These are phyloP conservation scores for Tagetes erecta DNA, from an alignment of 129 eudicot genomes.

Conservation along the genomic window DNA sequence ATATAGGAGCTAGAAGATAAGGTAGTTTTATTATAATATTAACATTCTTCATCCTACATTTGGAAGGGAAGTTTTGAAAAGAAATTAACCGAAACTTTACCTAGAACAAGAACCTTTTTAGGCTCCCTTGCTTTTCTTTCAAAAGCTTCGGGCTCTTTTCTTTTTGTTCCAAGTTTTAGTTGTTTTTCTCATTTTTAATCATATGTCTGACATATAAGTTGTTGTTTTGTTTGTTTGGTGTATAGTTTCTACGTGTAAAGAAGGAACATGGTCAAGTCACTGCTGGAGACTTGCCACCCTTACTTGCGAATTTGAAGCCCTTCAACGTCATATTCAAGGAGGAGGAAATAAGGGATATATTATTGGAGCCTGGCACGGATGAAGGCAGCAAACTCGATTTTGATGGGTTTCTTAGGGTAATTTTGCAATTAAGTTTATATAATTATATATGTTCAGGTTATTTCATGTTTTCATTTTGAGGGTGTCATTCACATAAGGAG, in stretches of 20 bases:
- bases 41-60: no score
- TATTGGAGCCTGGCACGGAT: constrained; percentile 58
- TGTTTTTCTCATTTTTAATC: not conserved
- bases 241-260: constrained; percentile 58
- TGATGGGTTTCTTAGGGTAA: constrained; percentile 81
- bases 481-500: constrained; percentile 7
- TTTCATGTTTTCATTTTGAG: constrained; percentile 11
- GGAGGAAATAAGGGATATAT: constrained; percentile 57
- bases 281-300: constrained; percentile 67
- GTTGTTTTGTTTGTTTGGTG: constrained; percentile 22
- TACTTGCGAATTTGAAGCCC: constrained; percentile 65
- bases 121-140: not conserved
- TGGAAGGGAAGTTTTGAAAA: no score
- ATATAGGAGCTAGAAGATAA: no score
- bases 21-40: no score
- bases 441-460: not conserved
- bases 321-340: constrained; percentile 50
- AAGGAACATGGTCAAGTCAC: constrained; percentile 68
- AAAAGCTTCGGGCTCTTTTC: no score
- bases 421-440: not conserved
- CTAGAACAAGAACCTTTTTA: not conserved
- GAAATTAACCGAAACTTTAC: not conserved
- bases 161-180: no score
- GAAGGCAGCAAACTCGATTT: constrained; percentile 58
- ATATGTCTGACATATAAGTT: not conserved